Evolutionary conservation across 2,329 filamentous ascomycete genomes (phyloP).

Genomic region (Dactylonectria macrodidyma): DNA sequence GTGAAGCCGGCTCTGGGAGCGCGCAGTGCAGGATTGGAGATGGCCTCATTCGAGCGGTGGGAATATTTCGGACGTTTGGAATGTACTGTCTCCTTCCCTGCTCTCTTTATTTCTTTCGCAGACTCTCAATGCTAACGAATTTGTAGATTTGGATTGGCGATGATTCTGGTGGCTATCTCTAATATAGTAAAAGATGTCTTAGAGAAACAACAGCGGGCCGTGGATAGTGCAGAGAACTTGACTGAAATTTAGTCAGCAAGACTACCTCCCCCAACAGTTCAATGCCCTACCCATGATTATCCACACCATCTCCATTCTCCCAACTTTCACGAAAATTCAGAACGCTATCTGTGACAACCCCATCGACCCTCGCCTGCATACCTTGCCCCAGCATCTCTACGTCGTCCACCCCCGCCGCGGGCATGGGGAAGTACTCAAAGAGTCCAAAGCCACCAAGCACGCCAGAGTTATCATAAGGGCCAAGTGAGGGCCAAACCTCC

Average conservation of each 20-base stretch:
- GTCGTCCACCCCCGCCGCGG: conserved; percentile 14
- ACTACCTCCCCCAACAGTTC: too few relatives aligned
- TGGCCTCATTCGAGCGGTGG: not conserved
- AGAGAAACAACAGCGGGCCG: not conserved
- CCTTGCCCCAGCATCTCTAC: conserved; percentile 15
- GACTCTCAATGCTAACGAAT: not conserved
- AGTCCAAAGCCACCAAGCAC: conserved; percentile 22
- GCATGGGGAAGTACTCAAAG: conserved; percentile 20
- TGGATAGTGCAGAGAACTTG: not conserved
- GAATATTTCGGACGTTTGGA: not conserved
- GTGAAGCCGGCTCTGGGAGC: not conserved
- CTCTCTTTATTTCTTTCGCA: too few relatives aligned
- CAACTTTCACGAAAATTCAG: conserved; percentile 33
- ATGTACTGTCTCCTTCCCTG: not conserved
- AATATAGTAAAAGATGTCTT: not conserved
- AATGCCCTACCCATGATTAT: not conserved
- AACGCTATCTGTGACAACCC: conserved; percentile 32
- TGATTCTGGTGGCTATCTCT: not conserved
- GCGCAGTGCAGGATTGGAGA: not conserved
- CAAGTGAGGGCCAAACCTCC: conserved; percentile 15
- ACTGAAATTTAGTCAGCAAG: too few relatives aligned
- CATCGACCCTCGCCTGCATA: conserved; percentile 17
- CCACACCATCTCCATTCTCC: conserved; percentile 8
- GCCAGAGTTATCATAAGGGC: conserved; percentile 16
- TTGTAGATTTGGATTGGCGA: not conserved